Conservation (phyloP, 2,329 filamentous ascomycete genomes). For the Aspergillus tanneri region DNA sequence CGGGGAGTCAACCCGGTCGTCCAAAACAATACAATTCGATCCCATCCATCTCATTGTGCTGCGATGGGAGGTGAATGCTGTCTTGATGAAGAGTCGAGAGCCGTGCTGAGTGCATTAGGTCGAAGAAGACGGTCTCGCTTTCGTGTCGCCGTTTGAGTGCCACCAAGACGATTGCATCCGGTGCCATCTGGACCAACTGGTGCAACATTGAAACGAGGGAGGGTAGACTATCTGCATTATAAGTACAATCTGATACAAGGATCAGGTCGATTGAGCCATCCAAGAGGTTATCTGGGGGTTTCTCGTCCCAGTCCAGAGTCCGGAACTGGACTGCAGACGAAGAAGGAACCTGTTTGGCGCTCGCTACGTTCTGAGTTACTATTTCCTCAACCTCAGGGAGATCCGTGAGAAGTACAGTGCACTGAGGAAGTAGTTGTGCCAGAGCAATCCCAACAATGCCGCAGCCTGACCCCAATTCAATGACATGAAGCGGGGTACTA, state of each 20-base stretch:
- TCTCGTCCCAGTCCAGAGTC: conserved; percentile 63
- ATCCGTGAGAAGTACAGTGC: conserved; percentile 63
- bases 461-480: conserved; percentile 68
- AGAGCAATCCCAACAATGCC: conserved; percentile 68
- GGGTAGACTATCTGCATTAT: conserved; percentile 67
- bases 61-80: conserved; percentile 38
- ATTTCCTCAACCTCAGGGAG: conserved; percentile 64
- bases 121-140: conserved; percentile 66
- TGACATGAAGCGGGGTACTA: conserved; percentile 45
- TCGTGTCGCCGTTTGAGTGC: conserved; percentile 68
- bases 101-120: conserved; percentile 51
- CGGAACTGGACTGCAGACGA: conserved; percentile 49
- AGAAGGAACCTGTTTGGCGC: conserved; percentile 43
- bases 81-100: conserved; percentile 36
- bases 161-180: conserved; percentile 55
- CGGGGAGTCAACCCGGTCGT: conserved; percentile 6
- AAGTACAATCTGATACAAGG: conserved; percentile 69
- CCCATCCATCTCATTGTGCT: conserved; percentile 35
- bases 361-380: conserved; percentile 55
- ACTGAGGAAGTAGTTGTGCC: conserved; percentile 52
- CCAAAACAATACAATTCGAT: conserved; percentile 42
- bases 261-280: conserved; percentile 55
- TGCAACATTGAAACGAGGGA: conserved; percentile 60
- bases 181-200: conserved; percentile 49
- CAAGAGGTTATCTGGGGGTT: conserved; percentile 46